Evolutionary conservation across 2,329 filamentous ascomycete genomes (phyloP).

Genomic region (Cladosporium colombiae): DNA sequence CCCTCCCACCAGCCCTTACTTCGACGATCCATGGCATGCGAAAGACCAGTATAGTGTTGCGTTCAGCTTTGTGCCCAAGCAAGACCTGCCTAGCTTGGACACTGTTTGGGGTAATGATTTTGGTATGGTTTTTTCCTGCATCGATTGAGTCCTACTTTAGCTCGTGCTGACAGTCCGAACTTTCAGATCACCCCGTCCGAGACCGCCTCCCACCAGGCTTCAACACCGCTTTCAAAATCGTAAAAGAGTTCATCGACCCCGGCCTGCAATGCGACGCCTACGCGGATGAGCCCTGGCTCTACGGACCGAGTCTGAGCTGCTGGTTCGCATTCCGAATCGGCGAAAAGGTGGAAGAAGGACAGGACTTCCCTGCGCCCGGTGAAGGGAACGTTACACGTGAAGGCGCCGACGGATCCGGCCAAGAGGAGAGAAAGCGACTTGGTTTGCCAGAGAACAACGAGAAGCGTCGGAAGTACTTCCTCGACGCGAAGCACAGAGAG

Average conservation of each 20-base stretch:
- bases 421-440: conserved; percentile 30
- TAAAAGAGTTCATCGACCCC: conserved; percentile 88
- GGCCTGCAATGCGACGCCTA: conserved; percentile 87
- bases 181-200: conserved; percentile 74
- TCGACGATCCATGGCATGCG: conserved; percentile 67
- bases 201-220: conserved; percentile 84
- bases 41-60: conserved; percentile 83
- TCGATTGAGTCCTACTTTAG: no score
- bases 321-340: conserved; percentile 38
- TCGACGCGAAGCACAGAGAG: conserved; percentile 39
- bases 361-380: conserved; percentile 32
- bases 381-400: conserved; percentile 39
- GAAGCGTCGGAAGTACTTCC: conserved; percentile 49
- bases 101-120: conserved; percentile 95
- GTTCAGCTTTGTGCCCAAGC: conserved; percentile 73
- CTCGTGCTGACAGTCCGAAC: background rate
- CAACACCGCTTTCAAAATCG: conserved; percentile 77
- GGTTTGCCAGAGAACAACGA: conserved; percentile 43
- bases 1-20: conserved; percentile 71
- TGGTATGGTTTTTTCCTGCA: conserved; percentile 9
- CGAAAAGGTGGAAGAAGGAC: conserved; percentile 25
- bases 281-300: conserved; percentile 81
- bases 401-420: conserved; percentile 44
- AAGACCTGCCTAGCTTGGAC: conserved; percentile 63
- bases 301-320: conserved; percentile 62